Evolutionary conservation across 2,329 filamentous ascomycete species (phyloP).

Genomic region (Fulvia fulva): DNA sequence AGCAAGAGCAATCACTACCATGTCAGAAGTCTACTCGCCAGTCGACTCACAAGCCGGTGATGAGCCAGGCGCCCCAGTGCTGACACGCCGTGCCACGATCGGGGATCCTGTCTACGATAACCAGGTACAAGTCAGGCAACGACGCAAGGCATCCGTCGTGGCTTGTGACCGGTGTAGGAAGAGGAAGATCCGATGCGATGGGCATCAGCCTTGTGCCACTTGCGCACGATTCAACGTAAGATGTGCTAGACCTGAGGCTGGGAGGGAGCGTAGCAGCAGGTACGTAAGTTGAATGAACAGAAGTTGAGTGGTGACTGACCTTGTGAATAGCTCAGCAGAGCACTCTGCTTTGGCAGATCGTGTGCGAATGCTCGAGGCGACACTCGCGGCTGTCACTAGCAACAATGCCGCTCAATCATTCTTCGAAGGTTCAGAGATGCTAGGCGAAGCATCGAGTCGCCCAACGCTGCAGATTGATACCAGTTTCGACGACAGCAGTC

Average conservation of each 20-base stretch:
- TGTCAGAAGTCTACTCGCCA: too few relatives aligned
- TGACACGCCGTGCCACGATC: conserved; percentile 18
- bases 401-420: neutral
- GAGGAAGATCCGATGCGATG: conserved; percentile 18
- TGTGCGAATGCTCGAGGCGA: conserved; percentile 15
- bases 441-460: neutral
- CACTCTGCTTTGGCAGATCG: conserved; percentile 15
- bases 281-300: neutral
- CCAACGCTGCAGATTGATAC: conserved; percentile 16
- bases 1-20: neutral
- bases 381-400: conserved; percentile 12
- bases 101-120: conserved; percentile 16
- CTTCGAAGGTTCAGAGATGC: neutral
- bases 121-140: conserved; percentile 10
- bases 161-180: conserved; percentile 13
- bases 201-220: conserved; percentile 13
- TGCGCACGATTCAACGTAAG: conserved; percentile 16
- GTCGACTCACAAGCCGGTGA: too few relatives aligned
- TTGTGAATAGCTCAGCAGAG: conserved; percentile 10
- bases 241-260: conserved; percentile 14
- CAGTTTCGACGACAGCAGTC: conserved; percentile 8
- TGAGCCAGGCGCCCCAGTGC: neutral
- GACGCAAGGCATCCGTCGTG: conserved; percentile 9
- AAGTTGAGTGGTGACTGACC: neutral
- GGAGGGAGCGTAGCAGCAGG: conserved; percentile 14